A percentile compares a stretch with the other conserved stretches of the same genome.
Conservation (phyloP, 2,329 filamentous ascomycete genomes). For the Lecanicillium sp. region DNA sequence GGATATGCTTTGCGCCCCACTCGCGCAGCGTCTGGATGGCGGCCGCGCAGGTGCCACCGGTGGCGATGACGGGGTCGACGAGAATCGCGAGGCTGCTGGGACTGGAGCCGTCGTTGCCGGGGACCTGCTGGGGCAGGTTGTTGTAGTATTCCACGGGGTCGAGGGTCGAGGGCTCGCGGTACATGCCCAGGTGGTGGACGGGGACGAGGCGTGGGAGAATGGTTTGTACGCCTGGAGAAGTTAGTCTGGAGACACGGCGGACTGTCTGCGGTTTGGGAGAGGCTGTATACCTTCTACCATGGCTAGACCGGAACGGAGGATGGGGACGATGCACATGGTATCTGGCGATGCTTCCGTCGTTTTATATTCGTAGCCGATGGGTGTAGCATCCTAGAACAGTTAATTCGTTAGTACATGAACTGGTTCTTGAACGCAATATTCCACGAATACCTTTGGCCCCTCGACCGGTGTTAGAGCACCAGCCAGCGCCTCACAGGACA, state of each 20-base stretch:
- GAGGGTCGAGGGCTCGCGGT: conserved; percentile 80
- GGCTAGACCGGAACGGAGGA: conserved; percentile 82
- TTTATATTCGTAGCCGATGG: conserved; percentile 69
- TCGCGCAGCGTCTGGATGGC: conserved; percentile 84
- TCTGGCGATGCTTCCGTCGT: conserved; percentile 55
- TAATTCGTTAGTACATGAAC: too few species aligned
- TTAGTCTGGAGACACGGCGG: neutral
- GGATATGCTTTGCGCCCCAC: conserved; percentile 80
- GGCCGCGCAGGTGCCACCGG: conserved; percentile 80
- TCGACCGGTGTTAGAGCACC: conserved; percentile 48
- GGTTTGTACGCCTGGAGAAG: conserved; percentile 59
- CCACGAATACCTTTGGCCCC: conserved; percentile 61
- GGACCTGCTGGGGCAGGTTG: conserved; percentile 73
- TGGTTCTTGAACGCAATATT: too few species aligned
- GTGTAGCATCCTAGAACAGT: conserved; percentile 58
- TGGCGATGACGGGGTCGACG: conserved; percentile 89
- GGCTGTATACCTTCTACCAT: conserved; percentile 69
- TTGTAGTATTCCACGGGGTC: conserved; percentile 97
- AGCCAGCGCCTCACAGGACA: conserved; percentile 75
- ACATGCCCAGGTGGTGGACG: conserved; percentile 90
- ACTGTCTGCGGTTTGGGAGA: neutral
- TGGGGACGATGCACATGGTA: conserved; percentile 76
- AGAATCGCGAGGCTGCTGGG: conserved; percentile 63
- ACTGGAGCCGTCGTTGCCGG: conserved; percentile 27
- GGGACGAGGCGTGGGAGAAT: conserved; percentile 74